These are phyloP conservation scores for Lactifluus subvellereus DNA, from an alignment of 768 basidiomycete genomes.

Conservation along the genomic window DNA sequence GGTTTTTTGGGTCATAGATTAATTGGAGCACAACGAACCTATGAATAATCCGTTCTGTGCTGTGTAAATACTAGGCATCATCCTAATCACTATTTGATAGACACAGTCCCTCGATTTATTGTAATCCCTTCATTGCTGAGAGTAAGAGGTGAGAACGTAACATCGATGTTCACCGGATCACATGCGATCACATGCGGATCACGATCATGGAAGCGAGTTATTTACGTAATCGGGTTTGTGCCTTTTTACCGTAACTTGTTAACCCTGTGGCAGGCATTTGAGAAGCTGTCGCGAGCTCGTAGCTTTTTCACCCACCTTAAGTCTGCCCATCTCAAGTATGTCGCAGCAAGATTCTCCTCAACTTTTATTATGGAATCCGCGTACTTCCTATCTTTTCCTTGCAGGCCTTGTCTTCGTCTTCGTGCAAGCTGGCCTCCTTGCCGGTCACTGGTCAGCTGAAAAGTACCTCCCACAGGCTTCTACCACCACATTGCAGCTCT, in stretches of 20 bases:
- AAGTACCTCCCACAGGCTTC: conserved; percentile 28
- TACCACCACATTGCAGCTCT: conserved; percentile 25
- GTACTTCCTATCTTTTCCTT: conserved; percentile 26
- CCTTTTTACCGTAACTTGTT: background rate
- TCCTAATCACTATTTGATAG: conserved; percentile 5
- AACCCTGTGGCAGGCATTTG: too few relatives aligned
- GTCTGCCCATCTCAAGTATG: background rate
- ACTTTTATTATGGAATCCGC: conserved; percentile 1
- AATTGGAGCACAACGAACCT: background rate
- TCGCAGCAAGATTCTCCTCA: conserved; percentile 12
- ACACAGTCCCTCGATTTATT: background rate
- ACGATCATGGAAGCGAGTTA: background rate
- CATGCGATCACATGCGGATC: too few relatives aligned
- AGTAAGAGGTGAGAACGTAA: too few relatives aligned
- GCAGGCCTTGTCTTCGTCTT: conserved; percentile 29
- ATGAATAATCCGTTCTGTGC: background rate
- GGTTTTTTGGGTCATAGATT: background rate
- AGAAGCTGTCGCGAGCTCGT: background rate
- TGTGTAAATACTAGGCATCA: conserved; percentile 1
- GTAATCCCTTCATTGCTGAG: background rate
- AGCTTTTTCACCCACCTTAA: background rate
- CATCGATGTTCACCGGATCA: too few relatives aligned
- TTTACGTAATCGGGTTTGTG: background rate
- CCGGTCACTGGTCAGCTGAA: conserved; percentile 26
- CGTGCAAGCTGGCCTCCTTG: conserved; percentile 34